Evolutionary conservation across 2,329 filamentous ascomycete genomes (phyloP), one percentile per base, ranked within the genome.

Genomic region (Fusarium temperatum): DNA sequence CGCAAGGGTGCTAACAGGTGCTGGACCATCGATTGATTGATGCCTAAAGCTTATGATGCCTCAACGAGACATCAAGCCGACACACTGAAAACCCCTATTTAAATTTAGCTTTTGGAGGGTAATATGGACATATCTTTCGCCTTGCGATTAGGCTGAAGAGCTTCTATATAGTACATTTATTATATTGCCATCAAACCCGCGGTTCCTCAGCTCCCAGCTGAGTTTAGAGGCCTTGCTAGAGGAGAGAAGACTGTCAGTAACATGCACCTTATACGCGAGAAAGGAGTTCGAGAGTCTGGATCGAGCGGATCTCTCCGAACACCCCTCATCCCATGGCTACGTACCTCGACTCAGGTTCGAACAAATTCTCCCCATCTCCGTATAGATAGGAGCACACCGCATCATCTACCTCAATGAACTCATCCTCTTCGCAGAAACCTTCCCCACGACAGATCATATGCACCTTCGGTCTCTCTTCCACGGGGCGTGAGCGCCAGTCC

Each of bases 391-490:
- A 50, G 20, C 22, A 28, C 8, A 50, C 24, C 7, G n/a, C 3
- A 13, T 50, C 30, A 10, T 57, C 24, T 12, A 57, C 6, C 8
- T 65, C 22, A 7, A 32, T 12, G 30, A 48, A 50, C 15, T 8
- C 36, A 14, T 26, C 15, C 0, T 35, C 22, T 5, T 9, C 13
- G 6, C 10, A 11, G 3, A 3, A 5, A 10, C 0, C 2, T 28
- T 22, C 5, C 22, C 6, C 26, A 35, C 39, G 22, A 53, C 24
- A 50, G 13, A 56, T 8, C 17, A 66, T 35, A 6, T 44, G 36
- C 2, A 66, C 17, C 5, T 7, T 18, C 1, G 64, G 64, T 15
- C 62, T 59, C 5, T 66, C 15, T 8, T 4, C 26, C 7, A 8
- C 7, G 1, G 26, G 44, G 0, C 62, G 42, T 14, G 22, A 59